Percentiles rank a stretch among this genome's conserved stretches.
Conservation (phyloP, 192 early-diverging fungal genomes). For the Helicostylum pulchrum region DNA sequence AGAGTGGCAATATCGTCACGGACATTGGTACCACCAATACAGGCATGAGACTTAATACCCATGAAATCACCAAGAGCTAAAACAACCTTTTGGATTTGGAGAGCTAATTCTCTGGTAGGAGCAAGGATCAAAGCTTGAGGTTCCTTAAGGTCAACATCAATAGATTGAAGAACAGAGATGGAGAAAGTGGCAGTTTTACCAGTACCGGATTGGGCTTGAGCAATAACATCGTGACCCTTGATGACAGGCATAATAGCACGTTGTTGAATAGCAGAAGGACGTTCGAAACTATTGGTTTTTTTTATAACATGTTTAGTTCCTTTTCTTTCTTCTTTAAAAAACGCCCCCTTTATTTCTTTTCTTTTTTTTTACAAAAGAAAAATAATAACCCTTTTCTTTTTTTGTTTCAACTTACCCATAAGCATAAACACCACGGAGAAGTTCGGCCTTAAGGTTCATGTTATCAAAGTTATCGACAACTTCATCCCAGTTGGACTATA, state of each 20-base stretch:
- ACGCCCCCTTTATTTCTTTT: not conserved
- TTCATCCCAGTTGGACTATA: slow-evolving; percentile 92
- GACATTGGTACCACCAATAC: slow-evolving; percentile 96
- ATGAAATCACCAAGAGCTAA: slow-evolving; percentile 94
- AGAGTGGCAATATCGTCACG: slow-evolving; percentile 87
- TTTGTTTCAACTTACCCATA: slow-evolving; percentile 91
- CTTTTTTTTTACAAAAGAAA: not conserved
- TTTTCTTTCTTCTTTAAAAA: not conserved
- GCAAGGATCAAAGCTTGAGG: slow-evolving; percentile 96
- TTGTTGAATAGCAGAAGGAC: slow-evolving; percentile 95
- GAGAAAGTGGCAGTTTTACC: slow-evolving; percentile 99
- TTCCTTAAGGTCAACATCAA: slow-evolving; percentile 74
- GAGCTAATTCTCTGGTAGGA: slow-evolving; percentile 97
- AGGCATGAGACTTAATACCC: slow-evolving; percentile 90
- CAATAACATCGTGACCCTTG: slow-evolving; percentile 97
- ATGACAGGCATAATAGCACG: slow-evolving; percentile 95
- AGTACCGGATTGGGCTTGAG: slow-evolving; percentile 99
- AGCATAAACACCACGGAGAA: slow-evolving; percentile 97
- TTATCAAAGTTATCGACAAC: slow-evolving; percentile 94
- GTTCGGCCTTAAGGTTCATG: slow-evolving; percentile 87
- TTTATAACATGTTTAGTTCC: not conserved
- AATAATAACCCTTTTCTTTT: not conserved
- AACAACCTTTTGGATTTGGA: slow-evolving; percentile 96
- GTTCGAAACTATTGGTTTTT: slow-evolving; percentile 81
- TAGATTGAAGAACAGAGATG: slow-evolving; percentile 94